These are phyloP conservation scores for Rosa multiflora DNA, from an alignment of 306 rosid species.

Conservation along the genomic window DNA sequence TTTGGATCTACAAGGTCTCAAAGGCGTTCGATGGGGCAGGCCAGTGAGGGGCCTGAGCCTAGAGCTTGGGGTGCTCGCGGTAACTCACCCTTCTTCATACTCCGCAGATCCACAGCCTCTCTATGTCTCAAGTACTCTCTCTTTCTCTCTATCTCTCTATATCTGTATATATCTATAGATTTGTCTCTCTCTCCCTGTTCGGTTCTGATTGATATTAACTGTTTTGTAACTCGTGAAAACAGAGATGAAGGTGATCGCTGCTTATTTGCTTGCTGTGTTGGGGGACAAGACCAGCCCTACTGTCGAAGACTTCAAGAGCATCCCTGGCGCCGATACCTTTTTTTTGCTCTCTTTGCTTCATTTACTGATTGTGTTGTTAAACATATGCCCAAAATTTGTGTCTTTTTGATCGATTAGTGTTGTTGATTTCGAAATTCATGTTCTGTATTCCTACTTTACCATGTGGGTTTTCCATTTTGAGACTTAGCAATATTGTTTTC, in stretches of 20 bases:
- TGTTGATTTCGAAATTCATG: neutral
- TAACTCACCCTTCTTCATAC: neutral
- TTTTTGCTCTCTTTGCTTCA: neutral
- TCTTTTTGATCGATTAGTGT: neutral
- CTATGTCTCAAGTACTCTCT: conserved; percentile 12
- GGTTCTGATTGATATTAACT: neutral
- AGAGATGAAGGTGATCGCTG: conserved; percentile 45
- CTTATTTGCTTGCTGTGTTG: conserved; percentile 46
- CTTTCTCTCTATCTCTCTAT: neutral
- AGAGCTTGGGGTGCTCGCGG: too few relatives aligned
- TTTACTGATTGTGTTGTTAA: neutral
- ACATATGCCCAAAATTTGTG: neutral
- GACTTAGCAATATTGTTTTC: neutral
- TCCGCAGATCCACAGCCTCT: conserved; percentile 11
- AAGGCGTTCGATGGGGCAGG: too few relatives aligned
- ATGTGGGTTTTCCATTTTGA: neutral
- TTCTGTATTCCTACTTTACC: neutral
- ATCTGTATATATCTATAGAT: neutral
- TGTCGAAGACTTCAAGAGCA: conserved; percentile 33
- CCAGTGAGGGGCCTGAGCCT: too few relatives aligned
- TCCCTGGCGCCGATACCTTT: conserved; percentile 36
- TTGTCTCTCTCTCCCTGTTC: neutral
- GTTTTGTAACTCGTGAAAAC: neutral
- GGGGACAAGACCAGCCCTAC: conserved; percentile 43
- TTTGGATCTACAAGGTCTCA: too few relatives aligned